Base-by-base conservation (phyloP, 768 basidiomycete species). In the Omphalotus guepiniiformis region DNA sequence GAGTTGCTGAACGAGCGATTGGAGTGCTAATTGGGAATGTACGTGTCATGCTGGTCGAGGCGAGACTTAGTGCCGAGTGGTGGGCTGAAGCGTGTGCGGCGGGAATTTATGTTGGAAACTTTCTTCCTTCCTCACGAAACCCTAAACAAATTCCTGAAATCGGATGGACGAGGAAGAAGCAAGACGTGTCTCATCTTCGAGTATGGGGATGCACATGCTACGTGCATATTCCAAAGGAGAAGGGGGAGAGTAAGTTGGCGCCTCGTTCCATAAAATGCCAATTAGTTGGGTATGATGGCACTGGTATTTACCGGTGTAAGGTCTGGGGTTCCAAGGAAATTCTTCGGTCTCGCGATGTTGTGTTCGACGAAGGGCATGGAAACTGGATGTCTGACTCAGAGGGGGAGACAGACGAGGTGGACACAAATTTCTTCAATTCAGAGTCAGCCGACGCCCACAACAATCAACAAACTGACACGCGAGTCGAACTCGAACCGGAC, bases 41-140 rank as follows among this genome's bases (percentile, higher is more conserved):
- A 3, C 49, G 49, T 1, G 43, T 53, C 0, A 39, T 53, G 39
- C 53, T 60, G 1, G 13, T 40, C 8, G 49, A 36, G 2, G 11
- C 16, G n/a, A n/a, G n/a, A n/a, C n/a, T n/a, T n/a, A n/a, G n/a
- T n/a, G n/a, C n/a, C n/a, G n/a, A n/a, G n/a, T n/a, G n/a, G n/a
- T n/a, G n/a, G n/a, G n/a, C n/a, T n/a, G n/a, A n/a, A n/a, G n/a
- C n/a, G n/a, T n/a, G n/a, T n/a, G n/a, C n/a, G n/a, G n/a, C n/a
- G n/a, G n/a, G n/a, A n/a, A n/a, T n/a, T n/a, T n/a, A n/a, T n/a
- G n/a, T n/a, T n/a, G n/a, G n/a, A n/a, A n/a, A n/a, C n/a, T n/a
- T n/a, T n/a, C n/a, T n/a, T n/a, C n/a, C n/a, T n/a, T n/a, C n/a
- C n/a, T n/a, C n/a, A n/a, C n/a, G n/a, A n/a, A n/a, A n/a, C n/a